phyloP scores from a whole-genome alignment of 179 eudicot species.

The Gypsophila paniculata region DNA sequence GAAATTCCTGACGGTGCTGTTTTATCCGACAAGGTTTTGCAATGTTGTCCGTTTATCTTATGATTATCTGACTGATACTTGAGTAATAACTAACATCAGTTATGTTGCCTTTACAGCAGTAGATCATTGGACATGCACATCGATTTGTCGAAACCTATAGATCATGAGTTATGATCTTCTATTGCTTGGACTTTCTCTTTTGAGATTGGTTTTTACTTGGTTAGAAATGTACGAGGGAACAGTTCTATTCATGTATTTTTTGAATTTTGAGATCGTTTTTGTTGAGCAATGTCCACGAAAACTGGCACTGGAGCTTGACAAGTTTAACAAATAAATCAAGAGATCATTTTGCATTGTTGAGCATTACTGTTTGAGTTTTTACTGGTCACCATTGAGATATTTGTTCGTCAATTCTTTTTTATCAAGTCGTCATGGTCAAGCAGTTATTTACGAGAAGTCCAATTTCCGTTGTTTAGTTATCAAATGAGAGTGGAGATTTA shows the following conservation, averaged over 20 bases:
- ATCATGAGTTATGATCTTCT: neutral
- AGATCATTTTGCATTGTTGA: neutral
- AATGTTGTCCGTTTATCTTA: neutral
- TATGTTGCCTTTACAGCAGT: constrained; percentile 36
- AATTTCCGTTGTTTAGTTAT: too few relatives aligned
- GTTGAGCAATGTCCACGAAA: constrained; percentile 13
- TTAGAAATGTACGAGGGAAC: constrained; percentile 16
- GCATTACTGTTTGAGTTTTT: too few relatives aligned
- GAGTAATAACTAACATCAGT: neutral
- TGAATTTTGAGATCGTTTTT: constrained; percentile 6
- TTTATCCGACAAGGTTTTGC: constrained; percentile 64
- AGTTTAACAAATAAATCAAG: constrained; percentile 15
- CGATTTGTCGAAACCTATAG: neutral
- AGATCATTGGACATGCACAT: constrained; percentile 62
- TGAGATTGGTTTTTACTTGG: neutral
- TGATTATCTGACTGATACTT: neutral
- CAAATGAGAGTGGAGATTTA: too few relatives aligned
- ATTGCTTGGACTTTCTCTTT: constrained; percentile 4
- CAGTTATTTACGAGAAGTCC: too few relatives aligned
- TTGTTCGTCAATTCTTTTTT: too few relatives aligned
- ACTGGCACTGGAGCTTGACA: constrained; percentile 13
- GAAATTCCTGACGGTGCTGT: constrained; percentile 84
- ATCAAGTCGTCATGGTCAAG: too few relatives aligned
- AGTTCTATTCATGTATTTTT: constrained; percentile 9
- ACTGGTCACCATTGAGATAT: too few relatives aligned